phyloP scores from a whole-genome alignment of 495 filamentous ascomycete genomes.

The Penicillium cosmopolitanum region DNA sequence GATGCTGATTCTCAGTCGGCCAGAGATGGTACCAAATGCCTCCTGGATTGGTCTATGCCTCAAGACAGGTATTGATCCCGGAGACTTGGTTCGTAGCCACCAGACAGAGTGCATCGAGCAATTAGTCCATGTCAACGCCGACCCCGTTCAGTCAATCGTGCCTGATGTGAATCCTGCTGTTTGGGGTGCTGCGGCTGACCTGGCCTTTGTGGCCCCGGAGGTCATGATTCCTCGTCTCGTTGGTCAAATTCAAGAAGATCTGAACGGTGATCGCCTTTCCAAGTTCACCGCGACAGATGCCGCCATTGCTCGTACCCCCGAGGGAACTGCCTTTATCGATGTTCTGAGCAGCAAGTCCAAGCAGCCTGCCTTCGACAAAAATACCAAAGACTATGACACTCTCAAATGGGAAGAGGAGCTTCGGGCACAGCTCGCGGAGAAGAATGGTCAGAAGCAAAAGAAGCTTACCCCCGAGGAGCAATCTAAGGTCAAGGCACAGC shows the following conservation, averaged over 20 bases:
- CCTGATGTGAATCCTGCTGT: conserved; percentile 66
- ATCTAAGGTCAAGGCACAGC: conserved; percentile 86
- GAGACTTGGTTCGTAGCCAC: conserved; percentile 63
- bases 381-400: conserved; percentile 89
- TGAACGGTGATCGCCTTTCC: conserved; percentile 66
- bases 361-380: conserved; percentile 71
- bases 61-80: conserved; percentile 78
- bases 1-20: conserved; percentile 76
- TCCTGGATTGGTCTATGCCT: conserved; percentile 91
- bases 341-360: conserved; percentile 79
- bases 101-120: conserved; percentile 54
- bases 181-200: conserved; percentile 78
- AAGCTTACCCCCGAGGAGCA: conserved; percentile 90
- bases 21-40: conserved; percentile 72
- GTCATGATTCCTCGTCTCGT: conserved; percentile 76
- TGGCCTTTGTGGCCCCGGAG: conserved; percentile 92
- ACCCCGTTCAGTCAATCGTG: conserved; percentile 45
- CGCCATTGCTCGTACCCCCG: conserved; percentile 85
- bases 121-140: conserved; percentile 41
- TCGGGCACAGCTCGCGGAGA: conserved; percentile 82
- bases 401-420: conserved; percentile 97
- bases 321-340: conserved; percentile 86
- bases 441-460: conserved; percentile 86
- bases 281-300: conserved; percentile 82
- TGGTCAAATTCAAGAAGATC: conserved; percentile 67